Conservation (phyloP, 352 stramenopile genomes). For the Thraustochytrium sp. region DNA sequence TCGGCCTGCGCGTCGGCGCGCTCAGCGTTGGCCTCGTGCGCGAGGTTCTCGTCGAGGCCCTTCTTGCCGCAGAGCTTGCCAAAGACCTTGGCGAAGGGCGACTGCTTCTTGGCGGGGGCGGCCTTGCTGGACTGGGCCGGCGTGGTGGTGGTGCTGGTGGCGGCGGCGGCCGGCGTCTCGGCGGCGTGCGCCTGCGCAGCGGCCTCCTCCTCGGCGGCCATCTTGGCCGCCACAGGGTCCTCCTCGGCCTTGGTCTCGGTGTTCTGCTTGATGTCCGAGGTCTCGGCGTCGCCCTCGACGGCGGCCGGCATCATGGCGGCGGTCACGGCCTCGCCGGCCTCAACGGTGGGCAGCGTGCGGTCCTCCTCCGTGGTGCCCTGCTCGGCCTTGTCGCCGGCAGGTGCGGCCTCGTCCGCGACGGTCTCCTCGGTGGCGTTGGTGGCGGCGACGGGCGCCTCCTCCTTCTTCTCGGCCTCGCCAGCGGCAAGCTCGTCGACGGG, state of each 20-base stretch:
- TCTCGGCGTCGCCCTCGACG: neutral
- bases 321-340: neutral
- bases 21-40: neutral
- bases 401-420: too few relatives aligned
- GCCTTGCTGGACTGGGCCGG: neutral
- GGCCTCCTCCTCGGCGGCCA: neutral
- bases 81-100: neutral
- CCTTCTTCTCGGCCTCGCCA: neutral
- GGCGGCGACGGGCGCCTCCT: too few relatives aligned
- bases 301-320: neutral
- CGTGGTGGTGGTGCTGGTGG: neutral
- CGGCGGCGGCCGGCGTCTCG: neutral
- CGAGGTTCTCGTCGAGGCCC: neutral
- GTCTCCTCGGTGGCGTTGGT: neutral
- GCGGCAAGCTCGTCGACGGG: neutral
- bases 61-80: constrained; percentile 15
- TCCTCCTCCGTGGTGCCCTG: neutral
- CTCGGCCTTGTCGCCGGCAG: neutral
- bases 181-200: neutral
- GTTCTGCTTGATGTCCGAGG: neutral
- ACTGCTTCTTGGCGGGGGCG: constrained; percentile 15
- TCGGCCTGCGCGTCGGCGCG: neutral
- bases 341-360: neutral
- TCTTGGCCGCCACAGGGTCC: constrained; percentile 10
- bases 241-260: neutral